Base-by-base conservation (phyloP, 2,329 filamentous ascomycete species). In the Alternaria solani region DNA sequence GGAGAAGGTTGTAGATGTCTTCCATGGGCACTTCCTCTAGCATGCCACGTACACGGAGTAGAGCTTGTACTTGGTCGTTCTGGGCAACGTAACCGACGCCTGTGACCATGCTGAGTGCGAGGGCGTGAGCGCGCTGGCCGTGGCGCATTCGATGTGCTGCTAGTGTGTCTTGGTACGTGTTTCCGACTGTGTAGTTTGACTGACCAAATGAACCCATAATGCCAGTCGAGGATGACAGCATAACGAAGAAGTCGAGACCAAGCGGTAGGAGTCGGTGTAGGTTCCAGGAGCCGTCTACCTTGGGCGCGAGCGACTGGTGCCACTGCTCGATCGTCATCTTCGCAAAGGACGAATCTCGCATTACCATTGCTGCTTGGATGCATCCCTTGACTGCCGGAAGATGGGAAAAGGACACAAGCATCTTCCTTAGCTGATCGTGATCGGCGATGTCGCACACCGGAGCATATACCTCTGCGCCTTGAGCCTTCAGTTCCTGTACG, bases 281-380 rank as follows among this genome's bases (percentile, higher is more conserved):
- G 32, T 75, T 74, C 67, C 77, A 71, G 2, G 76, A 73, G 2
- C 77, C 77, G 5, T 51, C 42, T 7, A 81, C 62, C 54, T 81
- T 81, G 6, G 70, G 61, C 1, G 41, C 30, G 5, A 69, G 47
- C 1, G 59, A 54, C 7, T 52, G 25, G 2, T 51, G 55, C 63
- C 65, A 72, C 25, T 68, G 49, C 5, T 54, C 57, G 25, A 46
- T 25, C 2, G 56, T 53, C 71, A 74, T 73, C 34, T 65, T 64
- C 1, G 66, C 57, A 39, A 71, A 68, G 0, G 65, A 56, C n/a
- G 65, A 56, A 43, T 70, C 67, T 8, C 64, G 41, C 11, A 68
- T 55, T 5, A 65, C 61, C 67, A 72, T 71, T 14, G 71, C 58
- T 12, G 59, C 65, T 28, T 73, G 62, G 14, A 76, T 66, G n/a